Percentiles rank a stretch among this genome's conserved stretches.
phyloP scores from a whole-genome alignment of 768 basidiomycete genomes.

The Pilatotrama ljubarskyi region DNA sequence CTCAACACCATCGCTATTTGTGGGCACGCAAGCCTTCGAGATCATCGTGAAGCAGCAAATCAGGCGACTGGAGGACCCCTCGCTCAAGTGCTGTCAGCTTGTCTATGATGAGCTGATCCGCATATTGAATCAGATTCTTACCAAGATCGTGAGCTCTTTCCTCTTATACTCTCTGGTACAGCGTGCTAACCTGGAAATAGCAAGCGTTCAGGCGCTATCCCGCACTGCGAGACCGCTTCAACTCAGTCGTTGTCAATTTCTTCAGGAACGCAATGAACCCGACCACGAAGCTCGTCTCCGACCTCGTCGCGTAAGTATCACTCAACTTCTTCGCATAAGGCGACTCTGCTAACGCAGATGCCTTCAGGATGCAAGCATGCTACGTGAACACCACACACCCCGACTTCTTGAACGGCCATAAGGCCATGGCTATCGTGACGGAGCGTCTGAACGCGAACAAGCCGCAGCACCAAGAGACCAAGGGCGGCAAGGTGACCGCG shows the following conservation, averaged over 20 bases:
- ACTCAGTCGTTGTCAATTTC: constrained; percentile 92
- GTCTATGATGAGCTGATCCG: constrained; percentile 98
- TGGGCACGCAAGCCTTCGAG: constrained; percentile 96
- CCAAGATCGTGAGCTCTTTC: constrained; percentile 72
- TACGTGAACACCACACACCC: constrained; percentile 99
- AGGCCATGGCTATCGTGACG: constrained; percentile 88
- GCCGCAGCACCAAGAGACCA: constrained; percentile 70
- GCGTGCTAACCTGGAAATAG: constrained; percentile 41
- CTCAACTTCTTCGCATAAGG: neutral
- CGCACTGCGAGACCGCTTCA: constrained; percentile 95
- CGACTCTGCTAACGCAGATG: neutral
- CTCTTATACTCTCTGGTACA: neutral
- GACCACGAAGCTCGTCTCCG: constrained; percentile 90
- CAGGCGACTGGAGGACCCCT: constrained; percentile 92
- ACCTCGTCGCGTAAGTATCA: constrained; percentile 74
- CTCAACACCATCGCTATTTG: constrained; percentile 94
- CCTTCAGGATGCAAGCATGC: constrained; percentile 89
- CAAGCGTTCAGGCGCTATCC: constrained; percentile 96
- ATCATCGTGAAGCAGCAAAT: constrained; percentile 99
- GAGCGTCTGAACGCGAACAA: constrained; percentile 85
- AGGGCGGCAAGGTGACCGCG: constrained; percentile 60
- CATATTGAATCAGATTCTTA: constrained; percentile 88
- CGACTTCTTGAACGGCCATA: constrained; percentile 96
- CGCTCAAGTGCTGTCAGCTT: constrained; percentile 89
- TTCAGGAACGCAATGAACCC: constrained; percentile 94